Evolutionary conservation across 2,329 filamentous ascomycete genomes (phyloP).

Genomic region (Endocalyx cinctus): DNA sequence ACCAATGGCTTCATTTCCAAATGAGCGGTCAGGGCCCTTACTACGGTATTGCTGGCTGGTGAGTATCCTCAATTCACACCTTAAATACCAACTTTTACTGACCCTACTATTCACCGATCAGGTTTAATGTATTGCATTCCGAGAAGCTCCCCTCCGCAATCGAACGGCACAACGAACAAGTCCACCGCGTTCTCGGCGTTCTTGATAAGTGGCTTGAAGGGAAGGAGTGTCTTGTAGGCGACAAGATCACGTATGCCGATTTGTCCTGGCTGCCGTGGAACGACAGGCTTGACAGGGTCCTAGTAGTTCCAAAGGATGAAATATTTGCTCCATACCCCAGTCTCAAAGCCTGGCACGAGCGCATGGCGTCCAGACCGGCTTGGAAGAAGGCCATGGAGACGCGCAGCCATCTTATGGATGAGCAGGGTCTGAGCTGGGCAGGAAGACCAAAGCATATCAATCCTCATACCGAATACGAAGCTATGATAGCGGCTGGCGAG

Average conservation of each 20-base stretch:
- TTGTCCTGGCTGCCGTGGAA: slow-evolving; percentile 16
- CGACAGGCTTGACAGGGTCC: slow-evolving; percentile 1
- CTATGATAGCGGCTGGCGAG: slow-evolving; percentile 22
- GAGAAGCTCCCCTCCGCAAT: slow-evolving; percentile 22
- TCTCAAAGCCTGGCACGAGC: slow-evolving; percentile 10
- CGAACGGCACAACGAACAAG: slow-evolving; percentile 24
- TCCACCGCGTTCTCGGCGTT: slow-evolving; percentile 23
- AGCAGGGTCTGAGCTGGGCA: slow-evolving; percentile 31
- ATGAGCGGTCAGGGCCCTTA: slow-evolving; percentile 37
- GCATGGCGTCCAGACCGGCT: slow-evolving; percentile 8
- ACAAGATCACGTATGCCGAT: slow-evolving; percentile 30
- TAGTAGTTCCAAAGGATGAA: neutral
- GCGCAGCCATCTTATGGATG: slow-evolving; percentile 27
- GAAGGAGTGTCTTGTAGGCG: slow-evolving; percentile 11
- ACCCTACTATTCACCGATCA: too few relatives aligned
- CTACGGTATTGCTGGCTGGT: too few relatives aligned
- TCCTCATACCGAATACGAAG: slow-evolving; percentile 23
- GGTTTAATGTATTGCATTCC: slow-evolving; percentile 24
- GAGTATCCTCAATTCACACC: too few relatives aligned
- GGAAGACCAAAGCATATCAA: slow-evolving; percentile 31
- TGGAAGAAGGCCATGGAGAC: slow-evolving; percentile 10
- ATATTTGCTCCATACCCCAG: slow-evolving; percentile 10
- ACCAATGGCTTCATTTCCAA: slow-evolving; percentile 39
- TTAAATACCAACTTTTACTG: too few relatives aligned
- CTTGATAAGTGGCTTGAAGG: slow-evolving; percentile 7